Base-by-base conservation (phyloP, 345 rosid genomes). In the Rhodamnia rubescens region DNA sequence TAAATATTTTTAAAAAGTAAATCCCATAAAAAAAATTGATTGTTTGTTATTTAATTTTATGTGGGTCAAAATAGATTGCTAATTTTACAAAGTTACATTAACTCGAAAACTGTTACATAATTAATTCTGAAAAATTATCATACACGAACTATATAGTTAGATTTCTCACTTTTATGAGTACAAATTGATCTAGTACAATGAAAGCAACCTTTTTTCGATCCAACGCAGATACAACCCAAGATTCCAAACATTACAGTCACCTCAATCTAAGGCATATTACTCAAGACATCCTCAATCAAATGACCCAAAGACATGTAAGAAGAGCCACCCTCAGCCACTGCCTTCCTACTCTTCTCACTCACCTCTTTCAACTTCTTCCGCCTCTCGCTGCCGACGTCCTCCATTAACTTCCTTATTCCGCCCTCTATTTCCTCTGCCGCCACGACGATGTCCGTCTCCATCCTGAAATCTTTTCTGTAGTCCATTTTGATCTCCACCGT, bases 241-340 rank as follows among this genome's bases (percentile, higher is more conserved):
- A 27, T n/a, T n/a, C 8, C 74, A 27, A 59, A 36, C 9, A 12
- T 6, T 59, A 15, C 0, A 27, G 8, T 59, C 40, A 3, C 40
- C 74, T 61, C 6, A 14, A 14, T 61, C 57, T 32, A 74, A 21
- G 55, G 6, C 42, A 64, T 15, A 24, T 85, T 58, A 47, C 53
- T 29, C 5, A 82, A 69, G 7, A 87, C 85, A 64, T 93, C 92
- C 6, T 50, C 36, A 12, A 92, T 85, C 54, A 92, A 91, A 82
- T 84, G 88, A 9, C 85, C 80, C 20, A 91, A 42, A 1, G 88
- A 84, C 14, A 78, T 74, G 74, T 74, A 64, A 1, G 94, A 92
- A 57, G 95, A 93, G 21, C 94, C 95, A 80, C 93, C 93, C 3
- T 91, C 89, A 16, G 51, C 16, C 78, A 91, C 26, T 7, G 93